phyloP scores from a whole-genome alignment of 306 rosid genomes.

The Albizia julibrissin region DNA sequence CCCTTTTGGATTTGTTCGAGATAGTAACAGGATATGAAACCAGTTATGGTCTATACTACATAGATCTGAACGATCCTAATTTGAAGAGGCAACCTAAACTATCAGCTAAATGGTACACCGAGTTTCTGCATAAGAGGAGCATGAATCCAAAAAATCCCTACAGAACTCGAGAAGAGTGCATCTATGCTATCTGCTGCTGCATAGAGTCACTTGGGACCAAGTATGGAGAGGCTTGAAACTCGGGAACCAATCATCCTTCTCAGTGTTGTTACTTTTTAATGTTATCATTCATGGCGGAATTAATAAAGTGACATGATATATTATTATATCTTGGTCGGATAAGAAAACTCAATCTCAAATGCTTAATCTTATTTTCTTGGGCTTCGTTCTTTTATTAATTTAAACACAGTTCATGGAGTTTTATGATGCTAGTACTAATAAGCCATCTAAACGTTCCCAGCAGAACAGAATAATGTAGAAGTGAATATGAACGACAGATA shows the following conservation, averaged over 20 bases:
- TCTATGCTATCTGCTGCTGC: conserved; percentile 6
- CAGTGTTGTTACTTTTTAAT: not conserved
- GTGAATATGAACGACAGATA: not conserved
- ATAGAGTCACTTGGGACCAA: not conserved
- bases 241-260: not conserved
- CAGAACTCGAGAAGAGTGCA: conserved; percentile 24
- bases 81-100: conserved; percentile 59
- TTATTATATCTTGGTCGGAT: not conserved
- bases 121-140: conserved; percentile 40
- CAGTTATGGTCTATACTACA: conserved; percentile 52
- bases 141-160: conserved; percentile 2
- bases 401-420: not conserved
- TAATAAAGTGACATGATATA: not conserved
- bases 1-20: conserved; percentile 59
- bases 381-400: not conserved
- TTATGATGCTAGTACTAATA: not conserved
- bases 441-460: not conserved
- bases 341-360: not conserved
- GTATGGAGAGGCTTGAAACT: not conserved
- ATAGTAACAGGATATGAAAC: conserved; percentile 45
- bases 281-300: not conserved
- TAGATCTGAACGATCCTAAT: conserved; percentile 53
- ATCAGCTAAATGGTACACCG: conserved; percentile 63
- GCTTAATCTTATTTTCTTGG: not conserved
- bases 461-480: not conserved